A percentile compares a stretch with the other conserved stretches of the same genome.
Evolutionary conservation across 1,139 yeast genomes (phyloP).

Genomic region (Candida frijolesensis): DNA sequence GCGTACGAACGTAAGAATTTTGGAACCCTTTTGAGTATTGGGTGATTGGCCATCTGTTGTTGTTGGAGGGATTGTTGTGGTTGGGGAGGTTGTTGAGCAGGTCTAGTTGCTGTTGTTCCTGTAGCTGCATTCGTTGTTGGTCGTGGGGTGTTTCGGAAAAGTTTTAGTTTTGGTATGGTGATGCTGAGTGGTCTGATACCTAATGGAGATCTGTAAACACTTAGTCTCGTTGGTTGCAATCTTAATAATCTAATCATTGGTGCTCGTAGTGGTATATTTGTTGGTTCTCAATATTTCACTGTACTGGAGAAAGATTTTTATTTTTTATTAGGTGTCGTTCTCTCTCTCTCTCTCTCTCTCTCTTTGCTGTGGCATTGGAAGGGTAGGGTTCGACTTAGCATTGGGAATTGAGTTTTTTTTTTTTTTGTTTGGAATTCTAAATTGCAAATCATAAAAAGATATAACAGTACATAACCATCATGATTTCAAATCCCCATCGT

Average conservation of each 20-base stretch:
- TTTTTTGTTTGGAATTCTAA: too few species aligned
- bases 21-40: conserved; percentile 48
- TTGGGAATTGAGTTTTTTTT: too few species aligned
- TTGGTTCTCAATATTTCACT: too few species aligned
- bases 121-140: background rate
- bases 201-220: background rate
- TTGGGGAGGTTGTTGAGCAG: background rate
- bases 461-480: too few species aligned
- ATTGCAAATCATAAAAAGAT: too few species aligned
- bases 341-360: too few species aligned
- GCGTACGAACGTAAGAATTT: conserved; percentile 53
- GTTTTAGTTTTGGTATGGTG: background rate
- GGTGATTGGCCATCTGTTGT: conserved; percentile 21
- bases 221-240: background rate
- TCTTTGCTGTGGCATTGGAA: too few species aligned
- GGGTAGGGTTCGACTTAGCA: too few species aligned
- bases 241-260: conserved; percentile 1
- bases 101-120: background rate
- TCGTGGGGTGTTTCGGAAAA: background rate
- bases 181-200: background rate
- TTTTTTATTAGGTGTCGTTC: too few species aligned
- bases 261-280: too few species aligned
- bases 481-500: too few species aligned
- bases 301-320: too few species aligned
- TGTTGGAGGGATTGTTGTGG: background rate